Percentiles rank a stretch among this genome's conserved stretches.
These are phyloP conservation scores for Colletotrichum tanaceti DNA, from an alignment of 2,329 filamentous ascomycete species.

Conservation along the genomic window DNA sequence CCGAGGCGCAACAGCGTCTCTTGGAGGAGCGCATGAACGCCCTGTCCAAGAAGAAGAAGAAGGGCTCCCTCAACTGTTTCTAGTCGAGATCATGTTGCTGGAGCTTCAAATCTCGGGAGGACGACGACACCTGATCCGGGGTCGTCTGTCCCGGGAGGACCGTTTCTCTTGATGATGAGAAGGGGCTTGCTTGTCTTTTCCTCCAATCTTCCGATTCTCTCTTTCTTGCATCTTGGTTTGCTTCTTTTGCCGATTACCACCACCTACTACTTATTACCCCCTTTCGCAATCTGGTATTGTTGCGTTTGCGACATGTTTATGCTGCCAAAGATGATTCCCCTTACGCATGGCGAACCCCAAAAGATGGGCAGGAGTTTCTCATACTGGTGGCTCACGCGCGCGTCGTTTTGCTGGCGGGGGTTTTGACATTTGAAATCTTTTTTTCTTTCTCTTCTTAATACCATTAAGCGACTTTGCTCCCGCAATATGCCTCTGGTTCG, in stretches of 20 bases:
- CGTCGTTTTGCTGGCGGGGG: conserved; percentile 24
- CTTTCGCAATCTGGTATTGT: conserved; percentile 33
- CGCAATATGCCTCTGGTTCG: conserved; percentile 7
- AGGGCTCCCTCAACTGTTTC: conserved; percentile 97
- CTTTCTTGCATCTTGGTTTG: conserved; percentile 19
- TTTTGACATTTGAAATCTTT: conserved; percentile 4
- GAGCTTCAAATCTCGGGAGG: conserved; percentile 9
- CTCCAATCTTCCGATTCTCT: neutral
- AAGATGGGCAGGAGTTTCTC: conserved; percentile 39
- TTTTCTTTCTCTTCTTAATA: conserved; percentile 24
- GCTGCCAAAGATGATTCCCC: conserved; percentile 39
- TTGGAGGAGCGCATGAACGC: conserved; percentile 96
- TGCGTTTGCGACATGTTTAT: conserved; percentile 39
- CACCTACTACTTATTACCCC: neutral
- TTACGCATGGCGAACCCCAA: conserved; percentile 40
- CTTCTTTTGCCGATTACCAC: conserved; percentile 28
- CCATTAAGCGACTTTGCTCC: conserved; percentile 34
- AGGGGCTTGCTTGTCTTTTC: conserved; percentile 1
- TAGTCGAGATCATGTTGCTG: conserved; percentile 60
- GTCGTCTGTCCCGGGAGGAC: conserved; percentile 42
- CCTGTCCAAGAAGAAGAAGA: conserved; percentile 92
- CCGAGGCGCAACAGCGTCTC: conserved; percentile 87
- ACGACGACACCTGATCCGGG: conserved; percentile 40
- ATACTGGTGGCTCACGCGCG: conserved; percentile 34
- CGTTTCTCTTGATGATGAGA: conserved; percentile 11